Conservation (phyloP, 352 stramenopile genomes). For the Salisapilia sapeloensis region DNA sequence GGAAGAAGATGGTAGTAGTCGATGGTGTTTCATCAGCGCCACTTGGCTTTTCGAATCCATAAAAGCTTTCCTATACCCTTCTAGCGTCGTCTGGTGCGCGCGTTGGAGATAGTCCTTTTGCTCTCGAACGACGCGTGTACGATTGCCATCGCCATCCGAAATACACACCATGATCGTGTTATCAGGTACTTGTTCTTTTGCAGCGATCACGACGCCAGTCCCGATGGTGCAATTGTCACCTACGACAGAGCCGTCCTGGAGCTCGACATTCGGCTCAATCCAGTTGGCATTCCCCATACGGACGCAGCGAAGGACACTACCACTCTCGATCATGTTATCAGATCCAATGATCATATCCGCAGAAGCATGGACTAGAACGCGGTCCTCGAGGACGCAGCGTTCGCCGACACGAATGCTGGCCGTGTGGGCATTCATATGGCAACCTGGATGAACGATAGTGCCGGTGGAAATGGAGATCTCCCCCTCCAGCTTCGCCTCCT, state of each 20-base stretch:
- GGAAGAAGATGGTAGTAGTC: constrained; percentile 27
- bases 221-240: constrained; percentile 71
- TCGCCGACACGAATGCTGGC: constrained; percentile 31
- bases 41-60: constrained; percentile 51
- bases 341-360: constrained; percentile 31
- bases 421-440: constrained; percentile 13
- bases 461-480: constrained; percentile 16
- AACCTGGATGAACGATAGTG: constrained; percentile 30
- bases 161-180: constrained; percentile 59
- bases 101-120: constrained; percentile 55
- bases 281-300: constrained; percentile 47
- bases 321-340: constrained; percentile 68
- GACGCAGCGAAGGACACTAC: constrained; percentile 35
- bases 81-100: constrained; percentile 30
- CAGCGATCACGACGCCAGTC: constrained; percentile 53
- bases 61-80: constrained; percentile 61
- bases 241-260: constrained; percentile 33
- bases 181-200: constrained; percentile 39
- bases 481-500: constrained; percentile 22
- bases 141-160: constrained; percentile 9
- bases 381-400: constrained; percentile 57
- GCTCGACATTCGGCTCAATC: constrained; percentile 55
- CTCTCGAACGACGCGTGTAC: constrained; percentile 19
- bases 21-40: constrained; percentile 67
- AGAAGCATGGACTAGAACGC: constrained; percentile 15